A percentile compares a stretch with the other conserved stretches of the same genome.
Evolutionary conservation across 2,329 filamentous ascomycete species (phyloP).

Genomic region (Paramyrothecium roridum): DNA sequence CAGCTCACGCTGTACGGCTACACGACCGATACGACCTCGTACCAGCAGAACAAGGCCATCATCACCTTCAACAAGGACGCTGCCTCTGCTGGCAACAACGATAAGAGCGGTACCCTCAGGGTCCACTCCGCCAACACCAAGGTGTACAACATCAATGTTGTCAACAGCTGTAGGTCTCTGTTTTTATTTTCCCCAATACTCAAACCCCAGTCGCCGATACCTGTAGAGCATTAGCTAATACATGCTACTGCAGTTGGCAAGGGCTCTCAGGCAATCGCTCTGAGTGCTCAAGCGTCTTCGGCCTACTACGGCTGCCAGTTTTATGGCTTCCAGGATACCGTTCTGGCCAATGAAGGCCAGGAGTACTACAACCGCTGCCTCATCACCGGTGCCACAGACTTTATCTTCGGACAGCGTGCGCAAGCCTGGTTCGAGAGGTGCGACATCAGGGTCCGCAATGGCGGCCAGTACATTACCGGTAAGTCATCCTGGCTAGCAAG

Average conservation of each 20-base stretch:
- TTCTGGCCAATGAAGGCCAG: constrained; percentile 40
- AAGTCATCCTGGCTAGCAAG: constrained; percentile 2
- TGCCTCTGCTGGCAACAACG: constrained; percentile 42
- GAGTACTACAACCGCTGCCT: constrained; percentile 43
- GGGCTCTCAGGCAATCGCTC: constrained; percentile 41
- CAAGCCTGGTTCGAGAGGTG: constrained; percentile 38
- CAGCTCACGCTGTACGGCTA: constrained; percentile 58
- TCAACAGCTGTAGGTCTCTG: constrained; percentile 30
- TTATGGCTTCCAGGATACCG: constrained; percentile 46
- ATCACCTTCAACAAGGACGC: constrained; percentile 35
- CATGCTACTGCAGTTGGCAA: constrained; percentile 21
- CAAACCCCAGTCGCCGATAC: background rate
- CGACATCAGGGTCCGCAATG: constrained; percentile 31
- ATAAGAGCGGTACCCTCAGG: constrained; percentile 44
- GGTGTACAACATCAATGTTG: constrained; percentile 58
- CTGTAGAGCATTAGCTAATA: background rate
- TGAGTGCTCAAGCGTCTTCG: constrained; percentile 28
- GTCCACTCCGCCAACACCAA: constrained; percentile 47
- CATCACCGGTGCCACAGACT: constrained; percentile 45
- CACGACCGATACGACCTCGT: constrained; percentile 48
- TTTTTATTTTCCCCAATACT: background rate
- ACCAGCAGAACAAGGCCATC: constrained; percentile 55
- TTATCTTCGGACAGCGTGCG: constrained; percentile 30
- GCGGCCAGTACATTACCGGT: constrained; percentile 36
- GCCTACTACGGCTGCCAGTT: constrained; percentile 46